Conservation (phyloP, 2,329 filamentous ascomycete species). For the Trichoderma harzianum region DNA sequence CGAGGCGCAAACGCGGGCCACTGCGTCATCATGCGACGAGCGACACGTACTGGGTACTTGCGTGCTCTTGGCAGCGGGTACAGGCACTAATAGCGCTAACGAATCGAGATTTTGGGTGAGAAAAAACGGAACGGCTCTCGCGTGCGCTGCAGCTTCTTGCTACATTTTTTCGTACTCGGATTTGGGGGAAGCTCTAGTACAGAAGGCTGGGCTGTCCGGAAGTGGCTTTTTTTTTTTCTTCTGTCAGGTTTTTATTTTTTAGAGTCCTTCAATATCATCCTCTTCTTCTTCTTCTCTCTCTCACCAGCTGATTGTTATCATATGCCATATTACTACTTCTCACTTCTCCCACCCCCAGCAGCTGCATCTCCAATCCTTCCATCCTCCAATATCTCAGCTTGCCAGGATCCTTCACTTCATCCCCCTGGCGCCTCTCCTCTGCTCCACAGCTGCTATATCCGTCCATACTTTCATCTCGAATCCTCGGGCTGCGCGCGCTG, state of each 20-base stretch:
- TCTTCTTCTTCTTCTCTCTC: neutral
- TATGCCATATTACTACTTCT: neutral
- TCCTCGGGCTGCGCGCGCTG: neutral
- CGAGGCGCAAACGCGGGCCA: neutral
- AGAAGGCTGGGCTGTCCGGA: no score
- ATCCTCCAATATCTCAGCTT: neutral
- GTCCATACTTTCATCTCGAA: neutral
- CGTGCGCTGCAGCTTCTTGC: no score
- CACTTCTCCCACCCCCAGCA: neutral
- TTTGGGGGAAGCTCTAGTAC: neutral
- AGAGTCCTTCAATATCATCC: neutral
- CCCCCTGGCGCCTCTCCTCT: neutral
- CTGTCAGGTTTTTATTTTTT: neutral
- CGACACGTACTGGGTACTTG: neutral
- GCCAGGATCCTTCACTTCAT: neutral
- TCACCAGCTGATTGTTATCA: neutral
- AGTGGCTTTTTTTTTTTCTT: neutral
- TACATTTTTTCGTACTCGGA: slow-evolving; percentile 3
- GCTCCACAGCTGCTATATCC: neutral
- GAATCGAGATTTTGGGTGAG: slow-evolving; percentile 8
- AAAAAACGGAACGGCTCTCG: neutral
- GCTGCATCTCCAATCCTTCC: neutral
- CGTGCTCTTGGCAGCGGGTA: neutral
- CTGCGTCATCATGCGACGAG: slow-evolving; percentile 10
- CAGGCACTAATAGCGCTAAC: neutral